Conservation (phyloP, 1,284 basidiomycete species). For the Irpex lacteus region DNA sequence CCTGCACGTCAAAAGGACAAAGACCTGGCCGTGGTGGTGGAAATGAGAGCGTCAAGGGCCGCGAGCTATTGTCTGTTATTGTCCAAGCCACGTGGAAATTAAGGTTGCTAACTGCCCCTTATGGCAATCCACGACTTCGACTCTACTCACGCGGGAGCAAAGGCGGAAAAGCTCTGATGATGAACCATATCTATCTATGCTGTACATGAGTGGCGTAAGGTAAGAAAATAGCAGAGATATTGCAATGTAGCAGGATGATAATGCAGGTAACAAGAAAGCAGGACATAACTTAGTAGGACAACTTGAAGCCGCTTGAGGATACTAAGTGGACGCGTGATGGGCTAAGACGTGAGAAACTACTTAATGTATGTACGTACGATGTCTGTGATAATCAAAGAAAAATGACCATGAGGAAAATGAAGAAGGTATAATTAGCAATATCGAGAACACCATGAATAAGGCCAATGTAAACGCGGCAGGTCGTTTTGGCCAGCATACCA, state of each 20-base stretch:
- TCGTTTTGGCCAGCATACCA: background rate
- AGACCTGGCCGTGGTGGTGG: background rate
- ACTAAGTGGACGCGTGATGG: background rate
- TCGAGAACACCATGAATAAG: background rate
- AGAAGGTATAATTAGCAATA: background rate
- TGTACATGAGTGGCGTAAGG: background rate
- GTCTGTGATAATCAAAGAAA: background rate
- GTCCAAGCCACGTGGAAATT: background rate
- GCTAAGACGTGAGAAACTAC: background rate
- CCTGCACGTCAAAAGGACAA: background rate
- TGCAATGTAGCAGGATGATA: background rate
- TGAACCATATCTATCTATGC: background rate
- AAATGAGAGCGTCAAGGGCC: background rate
- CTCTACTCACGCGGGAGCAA: background rate
- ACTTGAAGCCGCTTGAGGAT: background rate
- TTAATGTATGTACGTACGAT: background rate
- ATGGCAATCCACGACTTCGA: constrained; percentile 1
- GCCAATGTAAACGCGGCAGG: background rate
- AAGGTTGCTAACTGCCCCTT: background rate
- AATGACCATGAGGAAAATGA: background rate
- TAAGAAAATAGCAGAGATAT: constrained; percentile 1
- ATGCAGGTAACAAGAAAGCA: constrained; percentile 1
- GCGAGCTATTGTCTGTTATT: background rate
- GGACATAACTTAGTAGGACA: background rate
- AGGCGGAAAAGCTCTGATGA: background rate